Conservation (phyloP, 148 eudicot genomes). For the Dysphania ambrosioides region DNA sequence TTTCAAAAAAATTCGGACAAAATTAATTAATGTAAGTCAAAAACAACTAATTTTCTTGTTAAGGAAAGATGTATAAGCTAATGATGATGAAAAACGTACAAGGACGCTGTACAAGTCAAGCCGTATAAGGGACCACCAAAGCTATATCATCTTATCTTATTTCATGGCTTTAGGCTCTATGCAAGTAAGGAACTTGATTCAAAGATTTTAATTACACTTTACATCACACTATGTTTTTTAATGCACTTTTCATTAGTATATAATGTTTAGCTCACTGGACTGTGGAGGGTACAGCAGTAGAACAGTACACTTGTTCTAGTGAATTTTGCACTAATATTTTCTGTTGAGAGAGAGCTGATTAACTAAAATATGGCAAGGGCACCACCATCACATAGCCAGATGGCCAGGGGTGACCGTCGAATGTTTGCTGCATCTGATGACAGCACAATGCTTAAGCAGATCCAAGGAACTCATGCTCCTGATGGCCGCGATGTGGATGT, state of each 20-base stretch:
- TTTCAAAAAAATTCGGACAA: no score
- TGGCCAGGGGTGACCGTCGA: conserved; percentile 49
- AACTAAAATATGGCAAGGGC: conserved; percentile 22
- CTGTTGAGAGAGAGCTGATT: neutral
- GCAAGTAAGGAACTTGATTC: conserved; percentile 91
- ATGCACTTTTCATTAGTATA: conserved; percentile 34
- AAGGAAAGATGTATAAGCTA: neutral
- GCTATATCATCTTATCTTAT: conserved; percentile 33
- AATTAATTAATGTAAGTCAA: no score
- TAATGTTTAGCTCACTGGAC: conserved; percentile 8
- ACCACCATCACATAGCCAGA: conserved; percentile 32
- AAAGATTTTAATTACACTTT: conserved; percentile 5
- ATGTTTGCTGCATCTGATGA: conserved; percentile 76
- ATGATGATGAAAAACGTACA: neutral
- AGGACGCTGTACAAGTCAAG: conserved; percentile 30
- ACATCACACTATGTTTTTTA: neutral
- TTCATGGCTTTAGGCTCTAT: conserved; percentile 39
- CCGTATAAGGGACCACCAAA: conserved; percentile 24
- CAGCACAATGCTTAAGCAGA: conserved; percentile 64
- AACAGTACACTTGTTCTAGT: conserved; percentile 13
- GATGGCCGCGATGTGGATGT: conserved; percentile 71
- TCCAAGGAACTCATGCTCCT: conserved; percentile 67
- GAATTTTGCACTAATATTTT: neutral
- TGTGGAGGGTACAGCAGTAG: neutral
- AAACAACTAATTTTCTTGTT: no score